Evolutionary conservation across 306 rosid species (phyloP).

Genomic region (Quercus mongolica): DNA sequence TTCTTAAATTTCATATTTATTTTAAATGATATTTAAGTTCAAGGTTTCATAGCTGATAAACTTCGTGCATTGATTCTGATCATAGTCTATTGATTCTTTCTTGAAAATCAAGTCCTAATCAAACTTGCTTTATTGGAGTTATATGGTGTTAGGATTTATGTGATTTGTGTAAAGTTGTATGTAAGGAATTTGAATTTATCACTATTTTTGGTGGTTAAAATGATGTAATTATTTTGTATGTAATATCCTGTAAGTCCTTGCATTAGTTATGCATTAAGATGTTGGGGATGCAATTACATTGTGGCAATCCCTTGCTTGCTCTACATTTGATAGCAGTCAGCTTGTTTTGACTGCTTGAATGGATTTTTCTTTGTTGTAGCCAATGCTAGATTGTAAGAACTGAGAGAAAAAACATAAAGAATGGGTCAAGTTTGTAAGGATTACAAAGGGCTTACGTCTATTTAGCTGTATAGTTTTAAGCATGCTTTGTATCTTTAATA

Average conservation of each 20-base stretch:
- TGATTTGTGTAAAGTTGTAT: too few species aligned
- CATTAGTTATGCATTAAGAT: slow-evolving; percentile 74
- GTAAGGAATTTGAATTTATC: too few species aligned
- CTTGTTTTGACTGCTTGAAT: slow-evolving; percentile 91
- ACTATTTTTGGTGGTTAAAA: slow-evolving; percentile 6
- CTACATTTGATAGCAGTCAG: slow-evolving; percentile 96
- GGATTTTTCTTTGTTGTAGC: slow-evolving; percentile 71
- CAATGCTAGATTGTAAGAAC: slow-evolving; percentile 62
- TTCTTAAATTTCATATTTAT: too few species aligned
- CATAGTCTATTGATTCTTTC: not conserved
- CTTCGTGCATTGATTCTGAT: too few species aligned
- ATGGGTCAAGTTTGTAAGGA: too few species aligned
- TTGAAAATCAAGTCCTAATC: not conserved
- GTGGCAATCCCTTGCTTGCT: slow-evolving; percentile 76
- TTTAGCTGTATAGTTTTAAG: too few species aligned
- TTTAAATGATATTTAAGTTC: too few species aligned
- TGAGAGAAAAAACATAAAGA: slow-evolving; percentile 43
- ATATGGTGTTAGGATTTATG: too few species aligned
- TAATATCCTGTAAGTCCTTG: slow-evolving; percentile 52
- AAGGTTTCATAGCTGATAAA: too few species aligned
- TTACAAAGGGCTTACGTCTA: too few species aligned
- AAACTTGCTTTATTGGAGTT: too few species aligned
- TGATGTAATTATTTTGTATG: slow-evolving; percentile 2
- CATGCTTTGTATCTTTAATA: too few species aligned
- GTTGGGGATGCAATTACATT: slow-evolving; percentile 86